Percentiles rank a stretch among this genome's conserved stretches.
Evolutionary conservation across 352 stramenopile genomes (phyloP).

Genomic region (Phytophthora tentaculata): DNA sequence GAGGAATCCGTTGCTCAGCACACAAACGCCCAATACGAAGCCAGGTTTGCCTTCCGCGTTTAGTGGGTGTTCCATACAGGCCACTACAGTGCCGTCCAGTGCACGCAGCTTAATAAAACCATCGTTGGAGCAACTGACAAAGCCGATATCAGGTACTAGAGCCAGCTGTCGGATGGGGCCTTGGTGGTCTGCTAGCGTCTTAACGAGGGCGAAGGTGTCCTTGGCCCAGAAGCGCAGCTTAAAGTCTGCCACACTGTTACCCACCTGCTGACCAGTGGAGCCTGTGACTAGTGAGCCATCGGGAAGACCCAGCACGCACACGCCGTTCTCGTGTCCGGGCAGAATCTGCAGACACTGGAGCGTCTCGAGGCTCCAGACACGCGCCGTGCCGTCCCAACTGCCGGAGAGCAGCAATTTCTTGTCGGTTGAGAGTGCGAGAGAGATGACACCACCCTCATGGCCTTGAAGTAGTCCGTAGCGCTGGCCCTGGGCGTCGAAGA

Average conservation of each 20-base stretch:
- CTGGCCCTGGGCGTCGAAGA: slow-evolving; percentile 62
- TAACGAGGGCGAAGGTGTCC: slow-evolving; percentile 50
- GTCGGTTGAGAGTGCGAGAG: slow-evolving; percentile 52
- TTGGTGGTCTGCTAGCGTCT: slow-evolving; percentile 67
- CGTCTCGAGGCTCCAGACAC: slow-evolving; percentile 71
- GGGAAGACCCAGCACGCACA: slow-evolving; percentile 74
- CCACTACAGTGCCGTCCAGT: slow-evolving; percentile 63
- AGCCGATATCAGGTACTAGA: slow-evolving; percentile 69
- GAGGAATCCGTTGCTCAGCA: slow-evolving; percentile 61
- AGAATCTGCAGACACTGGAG: slow-evolving; percentile 66
- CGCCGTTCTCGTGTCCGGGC: slow-evolving; percentile 78
- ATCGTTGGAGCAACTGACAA: slow-evolving; percentile 88
- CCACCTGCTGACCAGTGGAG: slow-evolving; percentile 77
- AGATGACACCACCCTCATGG: slow-evolving; percentile 83
- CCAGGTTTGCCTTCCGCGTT: slow-evolving; percentile 86
- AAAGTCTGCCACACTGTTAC: slow-evolving; percentile 81
- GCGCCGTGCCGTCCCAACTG: slow-evolving; percentile 83
- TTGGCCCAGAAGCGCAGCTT: slow-evolving; percentile 79
- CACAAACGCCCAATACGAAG: slow-evolving; percentile 77
- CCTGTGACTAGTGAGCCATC: slow-evolving; percentile 75
- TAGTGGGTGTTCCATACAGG: slow-evolving; percentile 75
- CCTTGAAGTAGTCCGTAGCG: slow-evolving; percentile 52
- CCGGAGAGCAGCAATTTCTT: slow-evolving; percentile 66
- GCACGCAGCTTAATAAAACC: slow-evolving; percentile 75
- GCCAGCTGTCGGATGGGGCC: slow-evolving; percentile 79